Evolutionary conservation across 1,284 basidiomycete genomes (phyloP), one percentile per base, ranked within the genome.

Genomic region (Cryptococcus sp.): DNA sequence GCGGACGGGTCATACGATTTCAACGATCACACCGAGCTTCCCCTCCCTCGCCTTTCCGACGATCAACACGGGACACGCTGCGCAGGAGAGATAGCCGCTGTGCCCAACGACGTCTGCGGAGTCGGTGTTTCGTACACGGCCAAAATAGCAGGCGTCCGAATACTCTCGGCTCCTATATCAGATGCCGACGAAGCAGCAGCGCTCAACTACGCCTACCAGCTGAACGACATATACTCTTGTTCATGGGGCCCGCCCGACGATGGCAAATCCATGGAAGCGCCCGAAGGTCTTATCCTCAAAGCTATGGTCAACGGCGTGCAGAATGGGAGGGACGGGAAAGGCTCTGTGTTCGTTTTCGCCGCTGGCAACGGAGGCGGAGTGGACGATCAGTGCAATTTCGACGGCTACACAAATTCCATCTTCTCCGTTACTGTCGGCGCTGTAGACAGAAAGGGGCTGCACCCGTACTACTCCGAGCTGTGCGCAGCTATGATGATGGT

Each of bases 301-400:
- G 91, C 96, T 5, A 88, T 99, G 68, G 82, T 98, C 22, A 97
- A 99, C 70, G 96, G 96, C 19, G 86, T 97, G 46, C 88, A 92
- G 77, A 89, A 92, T 53, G 96, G 96, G 5, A 86, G 96, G 50
- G 84, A 81, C 45, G 93, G 94, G 22, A 93, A 91, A 72, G 96
- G 96, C 3, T 93, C 89, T 45, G 83, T 99, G 64, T 99, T 91
- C 71, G 96, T 99, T 40, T 99, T 99, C 77, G 96, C 96, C 1
- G 94, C 93, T 59, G 96, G 96, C 1, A 99, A 99, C 74, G 96
- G 96, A 22, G 96, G 92, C 23, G 85, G 86, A 3, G 84, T 84
- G 53, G 91, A 90, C 35, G 96, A 99, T 75, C 96, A 99, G 80
- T 99, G 96, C 82, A 99, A 99, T 78, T 99, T 99, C 75, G 96